Base-by-base conservation (phyloP, 1,284 basidiomycete species). In the Clitocybe nebularis region DNA sequence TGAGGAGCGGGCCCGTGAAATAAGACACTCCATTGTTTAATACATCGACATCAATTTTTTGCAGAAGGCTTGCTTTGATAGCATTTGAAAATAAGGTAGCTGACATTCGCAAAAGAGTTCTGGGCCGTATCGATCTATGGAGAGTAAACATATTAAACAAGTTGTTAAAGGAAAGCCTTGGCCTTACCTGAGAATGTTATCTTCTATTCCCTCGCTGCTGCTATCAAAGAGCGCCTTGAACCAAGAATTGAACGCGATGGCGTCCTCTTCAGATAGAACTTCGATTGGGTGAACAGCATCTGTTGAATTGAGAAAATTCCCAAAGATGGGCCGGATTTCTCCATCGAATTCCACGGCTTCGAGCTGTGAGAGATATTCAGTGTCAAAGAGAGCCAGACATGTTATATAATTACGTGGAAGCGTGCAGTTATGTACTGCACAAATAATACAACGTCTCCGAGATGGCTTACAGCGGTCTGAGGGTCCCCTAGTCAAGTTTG, bases 171-270 rank as follows among this genome's bases (percentile, higher is more conserved):
- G n/a, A n/a, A n/a, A 39, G 2, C 6, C 42, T 11, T 25, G 1
- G 32, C 11, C 56, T 50, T 58, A 84, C 84, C 88, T 71, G 13
- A 90, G 67, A 43, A 89, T 84, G 6, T 75, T 78, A 54, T 90
- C 87, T 48, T 88, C 87, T 20, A 90, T 89, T 2, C 87, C 87
- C 58, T 89, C 87, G 48, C 79, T 88, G 42, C 68, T 76, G 37
- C 67, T 78, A 54, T 87, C 84, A 57, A 90, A 90, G 13, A 89
- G 65, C 0, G 84, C 80, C 54, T 86, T 88, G 47, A 73, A 77
- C 87, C 87, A 90, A 2, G 69, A 66, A 21, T 63, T 58, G 49
- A 83, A 78, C 4, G 77, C 72, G 9, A 48, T 51, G 8, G 61
- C 51, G 34, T 85, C 79, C 36, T 81, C 77, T 9, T 53, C 57